Base-by-base conservation (phyloP, 257 asterid genomes). In the Paraleonurus japonicus region DNA sequence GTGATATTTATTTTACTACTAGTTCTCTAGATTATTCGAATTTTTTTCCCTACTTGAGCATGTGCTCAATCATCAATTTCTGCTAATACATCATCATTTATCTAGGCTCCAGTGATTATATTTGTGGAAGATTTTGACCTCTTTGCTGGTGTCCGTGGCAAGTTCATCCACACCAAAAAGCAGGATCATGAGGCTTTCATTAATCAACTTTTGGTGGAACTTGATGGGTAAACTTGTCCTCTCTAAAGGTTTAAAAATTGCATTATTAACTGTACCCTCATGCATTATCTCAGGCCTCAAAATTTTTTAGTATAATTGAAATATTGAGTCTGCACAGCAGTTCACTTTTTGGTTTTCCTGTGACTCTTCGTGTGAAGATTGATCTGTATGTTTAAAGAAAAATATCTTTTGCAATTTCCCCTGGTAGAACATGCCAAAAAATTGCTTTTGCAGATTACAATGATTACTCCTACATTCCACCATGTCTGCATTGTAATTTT, bases 151-250 rank as follows among this genome's bases (percentile, higher is more conserved):
- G 96, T 89, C 70, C 89, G 99, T 26, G 99, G 99, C 69, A 87
- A 88, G 81, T 88, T 85, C 79, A 78, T 89, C 66, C 96, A 89
- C 85, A 91, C 96, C 75, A 85, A 87, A 83, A 85, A 88, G 83
- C 98, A 89, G 85, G 99, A 92, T 65, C 99, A 89, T 19, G 99
- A 95, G 83, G 92, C 99, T 76, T 95, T 95, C 83, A 95, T 95
- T 83, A 95, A 95, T 85, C 99, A 95, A 78, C 96, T 95, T 50
- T 86, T 95, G 65, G 99, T 92, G 86, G 99, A 95, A 81, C 96
- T 95, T 77, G 99, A 95, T 71, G 99, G 99, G 99, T 91, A 84
- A 78, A 70, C 70, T 15, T 12, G 51, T 65, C 63, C 20, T 62
- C 47, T 28, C 39, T 71, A 16, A 71, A 33, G 61, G 32, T 76